A percentile compares a stretch with the other conserved stretches of the same genome.
Conservation (phyloP, 1,139 yeast genomes). For the Saccharomyces hybrid region DNA sequence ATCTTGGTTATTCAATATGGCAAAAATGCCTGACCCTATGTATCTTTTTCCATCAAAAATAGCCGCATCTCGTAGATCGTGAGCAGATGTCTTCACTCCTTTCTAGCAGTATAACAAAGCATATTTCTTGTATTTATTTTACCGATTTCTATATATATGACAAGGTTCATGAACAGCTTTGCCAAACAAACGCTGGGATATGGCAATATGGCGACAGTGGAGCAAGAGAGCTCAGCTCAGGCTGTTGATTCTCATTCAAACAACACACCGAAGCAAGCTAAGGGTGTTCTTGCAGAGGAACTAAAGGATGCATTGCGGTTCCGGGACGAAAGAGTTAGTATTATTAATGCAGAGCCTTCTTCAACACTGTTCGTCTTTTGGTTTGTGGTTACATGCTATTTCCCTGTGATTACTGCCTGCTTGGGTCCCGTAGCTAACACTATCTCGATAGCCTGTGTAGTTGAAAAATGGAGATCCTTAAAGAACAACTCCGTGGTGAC, state of each 20-base stretch:
- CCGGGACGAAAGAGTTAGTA: conserved; percentile 22
- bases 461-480: conserved; percentile 54
- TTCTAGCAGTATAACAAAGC: not conserved
- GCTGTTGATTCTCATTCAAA: not conserved
- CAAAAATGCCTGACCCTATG: not conserved
- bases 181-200: not conserved
- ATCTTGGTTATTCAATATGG: not conserved
- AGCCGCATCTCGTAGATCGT: not conserved
- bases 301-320: conserved; percentile 21
- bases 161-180: not conserved
- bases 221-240: not conserved
- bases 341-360: conserved; percentile 25
- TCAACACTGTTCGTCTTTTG: conserved; percentile 40
- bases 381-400: conserved; percentile 55
- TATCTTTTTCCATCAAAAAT: not conserved
- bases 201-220: not conserved
- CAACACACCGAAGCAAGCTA: not conserved
- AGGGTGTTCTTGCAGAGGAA: conserved; percentile 2
- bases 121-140: not conserved
- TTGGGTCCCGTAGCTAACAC: conserved; percentile 71
- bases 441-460: conserved; percentile 63
- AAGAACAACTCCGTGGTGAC: conserved; percentile 4
- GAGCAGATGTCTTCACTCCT: not conserved
- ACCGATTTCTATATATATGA: no score
- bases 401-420: conserved; percentile 71